Percentiles rank a stretch among this genome's conserved stretches.
These are phyloP conservation scores for Physocladia obscura DNA, from an alignment of 192 early-diverging fungal species.

Conservation along the genomic window DNA sequence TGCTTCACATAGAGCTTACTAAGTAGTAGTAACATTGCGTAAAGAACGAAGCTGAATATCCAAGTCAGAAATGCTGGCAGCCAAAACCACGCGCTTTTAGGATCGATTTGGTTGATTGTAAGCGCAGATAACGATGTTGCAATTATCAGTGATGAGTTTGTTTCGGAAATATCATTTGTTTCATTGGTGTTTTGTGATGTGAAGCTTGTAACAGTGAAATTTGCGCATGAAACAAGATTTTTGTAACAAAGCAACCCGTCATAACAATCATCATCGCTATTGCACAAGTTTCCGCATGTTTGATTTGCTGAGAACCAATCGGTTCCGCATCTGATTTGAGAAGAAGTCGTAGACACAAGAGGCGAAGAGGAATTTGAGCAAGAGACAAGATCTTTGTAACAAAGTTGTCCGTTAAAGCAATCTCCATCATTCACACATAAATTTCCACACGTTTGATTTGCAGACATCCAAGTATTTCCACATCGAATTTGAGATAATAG, in stretches of 20 bases:
- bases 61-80: slow-evolving; percentile 1
- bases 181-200: too few relatives aligned
- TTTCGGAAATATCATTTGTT: too few relatives aligned
- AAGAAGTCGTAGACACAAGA: neutral
- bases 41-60: slow-evolving; percentile 6
- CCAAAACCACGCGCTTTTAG: slow-evolving; percentile 8
- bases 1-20: neutral
- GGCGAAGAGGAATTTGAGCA: neutral
- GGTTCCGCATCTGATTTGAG: neutral
- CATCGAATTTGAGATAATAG: slow-evolving; percentile 1
- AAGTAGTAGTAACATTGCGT: neutral
- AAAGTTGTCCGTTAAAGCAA: neutral
- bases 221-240: neutral
- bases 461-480: neutral
- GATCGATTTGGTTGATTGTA: slow-evolving; percentile 16
- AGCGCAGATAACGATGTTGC: neutral
- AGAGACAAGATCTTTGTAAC: neutral
- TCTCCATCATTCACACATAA: neutral
- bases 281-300: neutral
- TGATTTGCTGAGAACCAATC: neutral
- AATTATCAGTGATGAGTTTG: neutral
- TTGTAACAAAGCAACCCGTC: neutral
- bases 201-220: too few relatives aligned
- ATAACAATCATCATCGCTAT: neutral
- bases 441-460: neutral